Evolutionary conservation across 495 filamentous ascomycete genomes (phyloP).

Genomic region (Viridothelium virens): DNA sequence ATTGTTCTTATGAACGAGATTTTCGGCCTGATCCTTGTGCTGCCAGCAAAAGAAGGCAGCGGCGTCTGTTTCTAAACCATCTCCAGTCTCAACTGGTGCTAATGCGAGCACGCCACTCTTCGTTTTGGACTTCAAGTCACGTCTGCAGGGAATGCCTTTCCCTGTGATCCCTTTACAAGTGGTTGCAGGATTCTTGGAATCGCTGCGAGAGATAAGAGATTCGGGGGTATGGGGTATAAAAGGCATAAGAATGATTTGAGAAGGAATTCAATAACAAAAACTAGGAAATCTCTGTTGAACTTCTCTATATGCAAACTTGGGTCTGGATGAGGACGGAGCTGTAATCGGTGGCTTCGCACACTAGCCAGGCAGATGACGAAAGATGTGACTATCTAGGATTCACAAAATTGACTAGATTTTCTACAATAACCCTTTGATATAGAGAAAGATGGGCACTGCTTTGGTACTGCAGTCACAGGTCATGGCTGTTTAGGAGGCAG

Average conservation of each 20-base stretch:
- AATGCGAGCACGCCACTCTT: conserved; percentile 35
- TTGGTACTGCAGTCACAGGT: not conserved
- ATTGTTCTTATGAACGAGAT: conserved; percentile 22
- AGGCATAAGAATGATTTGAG: conserved; percentile 47
- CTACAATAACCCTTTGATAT: not conserved
- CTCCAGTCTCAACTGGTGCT: conserved; percentile 29
- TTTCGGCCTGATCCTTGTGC: conserved; percentile 76
- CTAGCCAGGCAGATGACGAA: not conserved
- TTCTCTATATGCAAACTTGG: not conserved
- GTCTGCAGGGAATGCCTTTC: conserved; percentile 70
- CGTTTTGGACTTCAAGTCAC: conserved; percentile 47
- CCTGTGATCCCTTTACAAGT: conserved; percentile 84
- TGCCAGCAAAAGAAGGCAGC: conserved; percentile 79
- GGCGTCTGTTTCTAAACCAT: conserved; percentile 38
- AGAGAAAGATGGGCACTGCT: not conserved
- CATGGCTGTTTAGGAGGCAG: not conserved
- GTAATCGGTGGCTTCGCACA: not conserved
- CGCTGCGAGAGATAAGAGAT: conserved; percentile 62
- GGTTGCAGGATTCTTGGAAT: conserved; percentile 72
- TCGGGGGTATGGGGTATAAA: conserved; percentile 80
- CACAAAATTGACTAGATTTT: not conserved
- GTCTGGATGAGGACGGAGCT: too few relatives aligned
- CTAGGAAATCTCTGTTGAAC: not conserved
- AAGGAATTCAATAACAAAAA: not conserved
- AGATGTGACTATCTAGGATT: not conserved